Conservation (phyloP, 768 basidiomycete species). For the Suillus paluster region DNA sequence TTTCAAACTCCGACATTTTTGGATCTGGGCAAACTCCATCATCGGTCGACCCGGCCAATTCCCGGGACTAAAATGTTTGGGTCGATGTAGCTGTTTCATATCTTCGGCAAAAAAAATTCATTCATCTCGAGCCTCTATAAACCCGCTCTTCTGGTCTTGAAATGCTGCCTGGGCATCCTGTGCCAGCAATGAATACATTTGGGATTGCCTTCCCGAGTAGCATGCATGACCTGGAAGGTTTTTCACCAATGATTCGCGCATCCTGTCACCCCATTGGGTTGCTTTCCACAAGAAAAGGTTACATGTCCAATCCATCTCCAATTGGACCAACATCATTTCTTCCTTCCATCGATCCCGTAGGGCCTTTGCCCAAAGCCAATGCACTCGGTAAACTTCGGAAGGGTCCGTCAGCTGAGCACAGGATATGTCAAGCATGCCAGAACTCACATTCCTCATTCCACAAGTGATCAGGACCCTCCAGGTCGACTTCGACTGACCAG, state of each 20-base stretch:
- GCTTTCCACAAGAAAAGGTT: not conserved
- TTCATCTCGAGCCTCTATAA: not conserved
- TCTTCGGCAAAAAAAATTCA: no score
- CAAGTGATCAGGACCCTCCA: not conserved
- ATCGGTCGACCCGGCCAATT: not conserved
- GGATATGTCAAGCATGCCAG: not conserved
- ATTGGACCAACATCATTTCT: not conserved
- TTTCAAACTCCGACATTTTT: not conserved
- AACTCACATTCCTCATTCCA: not conserved
- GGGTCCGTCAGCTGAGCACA: not conserved
- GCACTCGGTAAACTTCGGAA: slow-evolving; percentile 8
- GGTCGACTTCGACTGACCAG: not conserved
- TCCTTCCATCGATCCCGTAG: slow-evolving; percentile 6
- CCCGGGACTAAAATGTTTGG: not conserved
- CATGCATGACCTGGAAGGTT: not conserved
- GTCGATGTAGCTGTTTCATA: no score
- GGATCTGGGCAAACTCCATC: no score
- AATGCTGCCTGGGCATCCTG: not conserved
- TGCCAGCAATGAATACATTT: not conserved
- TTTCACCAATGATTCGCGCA: not conserved
- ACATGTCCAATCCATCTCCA: not conserved
- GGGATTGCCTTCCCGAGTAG: not conserved
- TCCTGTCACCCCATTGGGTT: not conserved
- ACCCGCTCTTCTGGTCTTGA: not conserved
- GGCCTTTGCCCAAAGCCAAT: slow-evolving; percentile 13